Evolutionary conservation across 2,329 filamentous ascomycete species (phyloP).

Genomic region (Diaporthe velutina): DNA sequence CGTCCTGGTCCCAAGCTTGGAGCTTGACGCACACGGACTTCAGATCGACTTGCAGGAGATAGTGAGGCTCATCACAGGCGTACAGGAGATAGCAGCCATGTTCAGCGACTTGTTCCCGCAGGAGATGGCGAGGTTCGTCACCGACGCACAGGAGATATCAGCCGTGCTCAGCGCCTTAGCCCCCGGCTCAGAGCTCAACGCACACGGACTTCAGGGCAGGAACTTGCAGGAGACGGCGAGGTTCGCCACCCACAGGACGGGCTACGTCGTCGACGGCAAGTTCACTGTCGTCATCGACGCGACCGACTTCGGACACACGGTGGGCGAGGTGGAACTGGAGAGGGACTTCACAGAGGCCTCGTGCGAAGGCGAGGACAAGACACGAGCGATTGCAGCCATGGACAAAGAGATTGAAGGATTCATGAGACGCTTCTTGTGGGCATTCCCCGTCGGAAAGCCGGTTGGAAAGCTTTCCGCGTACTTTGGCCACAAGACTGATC

Average conservation of each 20-base stretch:
- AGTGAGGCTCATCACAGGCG: conserved; percentile 32
- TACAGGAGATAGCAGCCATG: background rate
- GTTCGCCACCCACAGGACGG: conserved; percentile 11
- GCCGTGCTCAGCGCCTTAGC: background rate
- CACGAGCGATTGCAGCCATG: conserved; percentile 4
- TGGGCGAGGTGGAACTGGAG: conserved; percentile 25
- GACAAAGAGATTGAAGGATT: conserved; percentile 10
- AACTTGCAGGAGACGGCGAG: conserved; percentile 31
- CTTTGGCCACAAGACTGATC: background rate
- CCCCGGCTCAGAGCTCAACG: background rate
- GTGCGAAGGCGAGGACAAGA: background rate
- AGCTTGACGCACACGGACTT: background rate
- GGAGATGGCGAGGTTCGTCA: too few relatives aligned
- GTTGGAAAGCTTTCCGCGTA: conserved; percentile 27
- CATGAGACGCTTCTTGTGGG: conserved; percentile 19
- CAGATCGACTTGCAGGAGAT: background rate
- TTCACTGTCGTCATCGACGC: conserved; percentile 20
- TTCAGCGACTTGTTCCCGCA: background rate
- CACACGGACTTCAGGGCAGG: background rate
- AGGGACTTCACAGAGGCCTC: background rate
- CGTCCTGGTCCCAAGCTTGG: background rate
- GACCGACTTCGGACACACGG: conserved; percentile 17
- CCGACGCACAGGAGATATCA: conserved; percentile 7
- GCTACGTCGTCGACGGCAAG: conserved; percentile 10
- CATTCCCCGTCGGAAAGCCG: conserved; percentile 10